Percentiles rank a stretch among this genome's conserved stretches.
Conservation (phyloP, 2,329 filamentous ascomycete genomes). For the Blastomyces gilchristii region DNA sequence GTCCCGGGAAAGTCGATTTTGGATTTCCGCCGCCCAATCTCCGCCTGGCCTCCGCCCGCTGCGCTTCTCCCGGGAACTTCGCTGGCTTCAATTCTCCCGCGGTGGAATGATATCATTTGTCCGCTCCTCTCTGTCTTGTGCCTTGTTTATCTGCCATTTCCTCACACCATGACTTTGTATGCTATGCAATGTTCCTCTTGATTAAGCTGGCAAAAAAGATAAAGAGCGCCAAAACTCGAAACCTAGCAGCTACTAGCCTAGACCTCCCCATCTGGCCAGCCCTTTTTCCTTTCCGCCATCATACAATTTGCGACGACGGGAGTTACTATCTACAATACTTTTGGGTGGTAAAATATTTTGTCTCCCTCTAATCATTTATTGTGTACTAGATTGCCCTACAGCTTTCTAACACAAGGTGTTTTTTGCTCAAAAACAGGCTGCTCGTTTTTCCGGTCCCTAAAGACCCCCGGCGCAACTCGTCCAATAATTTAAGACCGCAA, state of each 20-base stretch:
- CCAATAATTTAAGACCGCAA: neutral
- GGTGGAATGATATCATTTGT: neutral
- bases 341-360: neutral
- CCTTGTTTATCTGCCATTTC: neutral
- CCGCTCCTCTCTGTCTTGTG: neutral
- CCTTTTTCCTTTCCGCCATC: neutral
- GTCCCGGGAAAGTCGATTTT: neutral
- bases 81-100: neutral
- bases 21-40: neutral
- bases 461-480: neutral
- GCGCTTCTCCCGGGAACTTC: neutral
- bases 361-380: neutral
- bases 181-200: neutral
- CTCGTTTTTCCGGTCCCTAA: neutral
- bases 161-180: neutral
- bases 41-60: neutral
- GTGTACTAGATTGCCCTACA: neutral
- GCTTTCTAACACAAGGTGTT: neutral
- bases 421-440: neutral
- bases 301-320: neutral
- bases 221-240: neutral
- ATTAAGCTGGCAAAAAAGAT: neutral
- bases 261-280: neutral
- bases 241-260: neutral
- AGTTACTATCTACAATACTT: neutral